Conservation (phyloP, 176 grass and related monocot species). For the Saccharum officinarum region DNA sequence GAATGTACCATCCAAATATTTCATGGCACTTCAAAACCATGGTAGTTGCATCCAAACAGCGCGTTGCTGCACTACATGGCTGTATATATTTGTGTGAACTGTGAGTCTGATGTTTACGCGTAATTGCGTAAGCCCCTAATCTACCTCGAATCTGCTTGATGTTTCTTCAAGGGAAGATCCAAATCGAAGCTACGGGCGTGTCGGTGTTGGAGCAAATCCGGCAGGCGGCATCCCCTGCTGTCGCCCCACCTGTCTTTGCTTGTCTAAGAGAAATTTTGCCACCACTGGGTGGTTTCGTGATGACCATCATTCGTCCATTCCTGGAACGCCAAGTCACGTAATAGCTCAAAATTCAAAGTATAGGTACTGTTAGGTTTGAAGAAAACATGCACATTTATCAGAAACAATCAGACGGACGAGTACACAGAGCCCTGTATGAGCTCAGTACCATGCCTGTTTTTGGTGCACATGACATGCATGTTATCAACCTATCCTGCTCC, state of each 20-base stretch:
- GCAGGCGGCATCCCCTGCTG: not conserved
- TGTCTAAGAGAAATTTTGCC: not conserved
- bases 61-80: not conserved
- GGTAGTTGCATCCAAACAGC: not conserved
- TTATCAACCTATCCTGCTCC: constrained; percentile 7
- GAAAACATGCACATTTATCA: not conserved
- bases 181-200: not conserved
- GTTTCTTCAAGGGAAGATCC: not conserved
- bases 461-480: not conserved
- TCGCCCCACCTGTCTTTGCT: not conserved
- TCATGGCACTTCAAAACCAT: not conserved
- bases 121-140: not conserved
- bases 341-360: not conserved
- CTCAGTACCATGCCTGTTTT: not conserved
- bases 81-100: not conserved
- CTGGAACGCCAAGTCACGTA: not conserved
- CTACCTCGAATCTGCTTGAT: not conserved
- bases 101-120: not conserved
- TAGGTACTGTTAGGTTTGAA: constrained; percentile 18
- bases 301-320: not conserved
- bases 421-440: not conserved
- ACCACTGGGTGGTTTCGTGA: not conserved
- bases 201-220: not conserved
- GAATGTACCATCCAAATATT: not conserved
- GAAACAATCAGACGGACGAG: not conserved